Evolutionary conservation across 345 rosid genomes (phyloP).

Genomic region (Barbarea vulgaris): DNA sequence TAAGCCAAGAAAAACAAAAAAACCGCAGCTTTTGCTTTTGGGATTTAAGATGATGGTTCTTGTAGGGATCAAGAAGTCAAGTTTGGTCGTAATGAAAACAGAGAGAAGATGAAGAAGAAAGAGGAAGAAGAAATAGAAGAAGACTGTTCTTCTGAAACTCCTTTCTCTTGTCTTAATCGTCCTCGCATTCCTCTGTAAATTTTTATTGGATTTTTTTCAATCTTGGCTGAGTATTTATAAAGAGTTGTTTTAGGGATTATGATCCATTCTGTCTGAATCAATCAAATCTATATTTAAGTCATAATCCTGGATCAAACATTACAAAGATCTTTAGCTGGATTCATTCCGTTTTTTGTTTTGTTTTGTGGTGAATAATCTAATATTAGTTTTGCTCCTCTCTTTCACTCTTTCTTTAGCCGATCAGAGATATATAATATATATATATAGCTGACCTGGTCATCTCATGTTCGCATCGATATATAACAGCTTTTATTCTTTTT

Average conservation of each 20-base stretch:
- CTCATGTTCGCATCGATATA: neutral
- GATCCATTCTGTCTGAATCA: neutral
- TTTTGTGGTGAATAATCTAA: neutral
- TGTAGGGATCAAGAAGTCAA: neutral
- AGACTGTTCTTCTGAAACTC: slow-evolving; percentile 12
- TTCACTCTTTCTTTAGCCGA: neutral
- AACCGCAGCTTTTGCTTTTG: neutral
- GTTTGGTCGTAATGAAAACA: neutral
- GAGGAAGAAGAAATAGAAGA: neutral
- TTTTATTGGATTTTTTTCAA: neutral
- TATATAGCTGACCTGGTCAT: neutral
- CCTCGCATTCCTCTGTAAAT: neutral
- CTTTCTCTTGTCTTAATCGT: slow-evolving; percentile 21
- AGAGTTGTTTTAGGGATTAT: neutral
- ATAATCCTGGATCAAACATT: neutral
- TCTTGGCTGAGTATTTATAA: slow-evolving; percentile 4
- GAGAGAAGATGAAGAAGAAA: neutral
- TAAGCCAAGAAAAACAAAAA: neutral
- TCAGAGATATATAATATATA: neutral
- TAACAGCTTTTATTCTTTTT: neutral
- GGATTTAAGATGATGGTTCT: slow-evolving; percentile 16
- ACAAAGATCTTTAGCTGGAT: neutral
- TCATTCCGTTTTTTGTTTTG: neutral
- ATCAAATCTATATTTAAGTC: slow-evolving; percentile 8
- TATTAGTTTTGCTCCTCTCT: neutral